Conservation (phyloP, 495 filamentous ascomycete species). For the Pseudoneurospora amorphoporcata region DNA sequence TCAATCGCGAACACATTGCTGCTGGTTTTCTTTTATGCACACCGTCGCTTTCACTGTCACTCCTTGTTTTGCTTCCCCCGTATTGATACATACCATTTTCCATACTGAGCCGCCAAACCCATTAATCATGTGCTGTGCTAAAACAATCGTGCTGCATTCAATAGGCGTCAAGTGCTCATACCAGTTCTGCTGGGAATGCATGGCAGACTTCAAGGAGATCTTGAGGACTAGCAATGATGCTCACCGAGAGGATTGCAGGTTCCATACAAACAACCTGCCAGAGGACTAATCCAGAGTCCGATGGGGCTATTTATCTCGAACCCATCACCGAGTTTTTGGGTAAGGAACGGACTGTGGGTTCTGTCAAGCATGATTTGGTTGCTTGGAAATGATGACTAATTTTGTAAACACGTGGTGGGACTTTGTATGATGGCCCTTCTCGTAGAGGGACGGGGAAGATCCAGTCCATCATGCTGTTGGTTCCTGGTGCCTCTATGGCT, state of each 20-base stretch:
- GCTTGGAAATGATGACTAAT: no score
- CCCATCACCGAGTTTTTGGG: not conserved
- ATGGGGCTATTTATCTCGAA: no score
- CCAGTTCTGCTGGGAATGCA: conserved; percentile 18
- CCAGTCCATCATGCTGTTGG: not conserved
- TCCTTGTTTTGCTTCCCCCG: not conserved
- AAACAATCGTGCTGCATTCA: not conserved
- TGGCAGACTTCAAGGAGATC: conserved; percentile 10
- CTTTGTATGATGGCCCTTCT: not conserved
- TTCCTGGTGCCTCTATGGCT: not conserved
- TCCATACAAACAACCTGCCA: conserved; percentile 8
- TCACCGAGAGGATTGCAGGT: conserved; percentile 5
- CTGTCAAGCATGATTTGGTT: no score
- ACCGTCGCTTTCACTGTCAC: not conserved
- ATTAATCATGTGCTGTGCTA: not conserved
- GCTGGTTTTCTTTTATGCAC: not conserved
- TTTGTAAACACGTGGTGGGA: not conserved
- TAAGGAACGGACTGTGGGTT: no score
- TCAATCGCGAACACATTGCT: not conserved
- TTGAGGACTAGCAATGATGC: conserved; percentile 6
- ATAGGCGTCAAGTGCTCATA: conserved; percentile 11
- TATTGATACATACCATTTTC: not conserved
- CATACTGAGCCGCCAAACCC: no score
- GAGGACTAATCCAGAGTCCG: not conserved
- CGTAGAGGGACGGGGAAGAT: no score